Conservation (phyloP, 2,329 filamentous ascomycete species). For the Furcasterigmium furcatum region DNA sequence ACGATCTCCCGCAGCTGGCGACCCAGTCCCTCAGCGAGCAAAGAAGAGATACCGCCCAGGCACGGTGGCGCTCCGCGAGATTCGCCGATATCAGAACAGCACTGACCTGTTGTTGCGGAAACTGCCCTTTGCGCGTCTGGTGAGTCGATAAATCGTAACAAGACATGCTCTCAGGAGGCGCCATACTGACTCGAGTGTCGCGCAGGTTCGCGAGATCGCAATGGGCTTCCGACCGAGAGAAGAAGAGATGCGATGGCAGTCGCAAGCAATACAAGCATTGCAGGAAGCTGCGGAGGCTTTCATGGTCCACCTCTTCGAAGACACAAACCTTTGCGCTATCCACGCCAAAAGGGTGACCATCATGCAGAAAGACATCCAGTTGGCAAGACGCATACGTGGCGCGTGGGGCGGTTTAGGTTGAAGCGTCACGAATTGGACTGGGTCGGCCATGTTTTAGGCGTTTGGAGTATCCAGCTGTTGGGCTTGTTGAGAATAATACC, state of each 20-base stretch:
- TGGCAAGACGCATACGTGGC: slow-evolving; percentile 77
- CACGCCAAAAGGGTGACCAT: slow-evolving; percentile 97
- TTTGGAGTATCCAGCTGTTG: background rate
- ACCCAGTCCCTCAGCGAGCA: slow-evolving; percentile 62
- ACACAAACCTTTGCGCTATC: slow-evolving; percentile 93
- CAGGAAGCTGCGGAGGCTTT: slow-evolving; percentile 97
- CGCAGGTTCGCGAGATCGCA: slow-evolving; percentile 69
- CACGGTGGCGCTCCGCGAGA: slow-evolving; percentile 86
- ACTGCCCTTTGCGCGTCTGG: slow-evolving; percentile 76
- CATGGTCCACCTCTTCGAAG: slow-evolving; percentile 93
- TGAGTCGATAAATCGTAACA: slow-evolving; percentile 24
- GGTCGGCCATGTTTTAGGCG: slow-evolving; percentile 14
- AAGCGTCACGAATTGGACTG: no score
- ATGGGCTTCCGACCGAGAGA: slow-evolving; percentile 58
- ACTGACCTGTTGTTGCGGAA: slow-evolving; percentile 84
- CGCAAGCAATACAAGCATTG: slow-evolving; percentile 86
- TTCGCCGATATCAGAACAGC: slow-evolving; percentile 83
- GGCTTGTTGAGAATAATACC: no score
- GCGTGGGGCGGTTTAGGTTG: slow-evolving; percentile 69
- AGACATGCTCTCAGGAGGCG: background rate
- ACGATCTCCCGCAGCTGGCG: slow-evolving; percentile 53
- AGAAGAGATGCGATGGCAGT: slow-evolving; percentile 87
- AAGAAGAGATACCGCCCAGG: slow-evolving; percentile 71
- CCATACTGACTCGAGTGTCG: slow-evolving; percentile 9
- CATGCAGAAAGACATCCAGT: slow-evolving; percentile 97